Evolutionary conservation across 2,329 filamentous ascomycete species (phyloP).

Genomic region (Diaporthe ampelina): DNA sequence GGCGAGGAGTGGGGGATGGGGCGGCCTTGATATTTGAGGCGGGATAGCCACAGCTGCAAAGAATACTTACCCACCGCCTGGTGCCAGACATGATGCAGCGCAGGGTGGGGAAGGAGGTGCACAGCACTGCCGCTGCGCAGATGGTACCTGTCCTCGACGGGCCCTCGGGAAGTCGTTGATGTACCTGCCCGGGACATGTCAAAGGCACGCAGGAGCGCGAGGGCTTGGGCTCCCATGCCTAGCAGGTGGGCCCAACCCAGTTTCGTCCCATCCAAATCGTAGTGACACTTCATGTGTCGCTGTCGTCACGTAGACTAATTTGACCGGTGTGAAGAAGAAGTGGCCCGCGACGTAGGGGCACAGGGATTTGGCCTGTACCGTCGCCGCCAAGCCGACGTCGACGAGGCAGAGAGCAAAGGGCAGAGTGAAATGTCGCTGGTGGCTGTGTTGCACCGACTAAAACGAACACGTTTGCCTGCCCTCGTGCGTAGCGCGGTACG

Average conservation of each 20-base stretch:
- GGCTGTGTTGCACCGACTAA: constrained; percentile 15
- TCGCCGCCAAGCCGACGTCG: neutral
- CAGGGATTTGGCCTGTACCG: constrained; percentile 22
- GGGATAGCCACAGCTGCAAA: neutral
- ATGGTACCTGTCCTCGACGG: neutral
- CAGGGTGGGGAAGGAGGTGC: constrained; percentile 8
- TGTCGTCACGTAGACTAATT: neutral
- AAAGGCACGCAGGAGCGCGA: neutral
- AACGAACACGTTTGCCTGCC: neutral
- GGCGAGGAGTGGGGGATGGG: neutral
- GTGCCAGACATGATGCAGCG: neutral
- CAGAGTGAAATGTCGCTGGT: constrained; percentile 1
- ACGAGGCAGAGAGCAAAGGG: neutral
- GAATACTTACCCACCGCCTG: neutral
- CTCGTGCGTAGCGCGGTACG: constrained; percentile 11
- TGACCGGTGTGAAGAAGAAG: constrained; percentile 1
- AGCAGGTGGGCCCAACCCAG: neutral
- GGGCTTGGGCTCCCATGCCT: constrained; percentile 1
- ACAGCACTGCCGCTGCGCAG: neutral
- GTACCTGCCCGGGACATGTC: neutral
- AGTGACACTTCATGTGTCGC: neutral
- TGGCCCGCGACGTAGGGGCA: neutral
- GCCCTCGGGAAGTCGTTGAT: neutral
- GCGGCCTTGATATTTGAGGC: constrained; percentile 5
- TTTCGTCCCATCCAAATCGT: neutral